Evolutionary conservation across 495 filamentous ascomycete species (phyloP).

Genomic region (Penicillium mononematosum): DNA sequence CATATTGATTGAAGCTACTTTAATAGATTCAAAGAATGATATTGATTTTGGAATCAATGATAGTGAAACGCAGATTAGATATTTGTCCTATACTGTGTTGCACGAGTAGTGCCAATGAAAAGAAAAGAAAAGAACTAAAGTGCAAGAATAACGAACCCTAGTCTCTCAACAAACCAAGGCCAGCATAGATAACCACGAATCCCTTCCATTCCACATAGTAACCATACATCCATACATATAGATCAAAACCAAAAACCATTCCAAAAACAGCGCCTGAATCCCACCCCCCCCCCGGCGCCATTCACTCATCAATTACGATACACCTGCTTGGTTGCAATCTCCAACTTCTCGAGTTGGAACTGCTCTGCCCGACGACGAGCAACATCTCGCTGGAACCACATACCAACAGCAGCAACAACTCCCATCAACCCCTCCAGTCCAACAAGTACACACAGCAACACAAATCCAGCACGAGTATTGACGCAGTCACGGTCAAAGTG

Average conservation of each 20-base stretch:
- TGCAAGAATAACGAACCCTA: background rate
- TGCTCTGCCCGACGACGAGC: slow-evolving; percentile 32
- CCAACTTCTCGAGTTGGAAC: slow-evolving; percentile 33
- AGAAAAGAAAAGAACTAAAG: too few species aligned
- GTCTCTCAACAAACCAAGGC: background rate
- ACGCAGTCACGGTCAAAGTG: slow-evolving; percentile 48
- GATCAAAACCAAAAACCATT: background rate
- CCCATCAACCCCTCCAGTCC: slow-evolving; percentile 48
- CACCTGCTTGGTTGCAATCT: slow-evolving; percentile 30
- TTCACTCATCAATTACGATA: slow-evolving; percentile 14
- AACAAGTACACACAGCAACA: slow-evolving; percentile 42
- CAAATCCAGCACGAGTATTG: slow-evolving; percentile 40
- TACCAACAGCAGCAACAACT: slow-evolving; percentile 36
- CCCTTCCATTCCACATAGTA: background rate
- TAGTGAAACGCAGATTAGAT: too few species aligned
- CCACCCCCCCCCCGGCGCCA: background rate
- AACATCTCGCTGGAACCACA: slow-evolving; percentile 42
- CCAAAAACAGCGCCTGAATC: background rate
- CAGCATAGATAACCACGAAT: background rate
- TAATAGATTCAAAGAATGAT: background rate
- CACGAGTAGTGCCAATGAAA: too few species aligned
- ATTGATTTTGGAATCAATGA: background rate
- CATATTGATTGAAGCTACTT: background rate
- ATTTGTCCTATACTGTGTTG: too few species aligned
- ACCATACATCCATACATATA: background rate